Evolutionary conservation across 495 filamentous ascomycete genomes (phyloP).

Genomic region (Hypoxylon rickii): DNA sequence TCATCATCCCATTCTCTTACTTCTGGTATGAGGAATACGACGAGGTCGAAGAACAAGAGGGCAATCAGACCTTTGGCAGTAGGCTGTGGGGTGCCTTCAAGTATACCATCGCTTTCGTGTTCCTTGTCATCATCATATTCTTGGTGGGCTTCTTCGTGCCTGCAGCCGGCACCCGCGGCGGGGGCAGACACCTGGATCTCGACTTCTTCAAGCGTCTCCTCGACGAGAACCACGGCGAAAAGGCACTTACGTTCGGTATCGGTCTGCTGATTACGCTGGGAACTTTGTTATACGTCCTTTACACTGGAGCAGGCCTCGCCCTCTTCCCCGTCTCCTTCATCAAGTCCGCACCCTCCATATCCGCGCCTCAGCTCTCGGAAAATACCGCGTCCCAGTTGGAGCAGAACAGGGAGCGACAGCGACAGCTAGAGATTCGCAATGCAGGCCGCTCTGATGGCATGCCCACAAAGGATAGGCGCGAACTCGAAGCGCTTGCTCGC

Average conservation of each 20-base stretch:
- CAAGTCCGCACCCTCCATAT: slow-evolving; percentile 83
- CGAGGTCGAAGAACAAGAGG: slow-evolving; percentile 77
- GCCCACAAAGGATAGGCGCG: slow-evolving; percentile 81
- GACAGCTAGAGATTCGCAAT: slow-evolving; percentile 86
- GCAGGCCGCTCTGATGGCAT: slow-evolving; percentile 74
- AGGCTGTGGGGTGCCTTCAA: slow-evolving; percentile 83
- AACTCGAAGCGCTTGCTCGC: slow-evolving; percentile 82
- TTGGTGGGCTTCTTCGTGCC: slow-evolving; percentile 93
- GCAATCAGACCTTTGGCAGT: slow-evolving; percentile 67
- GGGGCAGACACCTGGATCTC: slow-evolving; percentile 68
- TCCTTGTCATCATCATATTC: slow-evolving; percentile 80
- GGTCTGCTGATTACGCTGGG: slow-evolving; percentile 86
- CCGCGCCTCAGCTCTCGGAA: slow-evolving; percentile 71
- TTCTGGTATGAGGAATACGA: slow-evolving; percentile 99
- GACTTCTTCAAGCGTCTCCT: slow-evolving; percentile 91
- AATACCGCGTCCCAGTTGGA: slow-evolving; percentile 80
- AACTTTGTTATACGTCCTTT: slow-evolving; percentile 80
- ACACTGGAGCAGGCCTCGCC: slow-evolving; percentile 87
- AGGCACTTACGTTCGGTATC: slow-evolving; percentile 84
- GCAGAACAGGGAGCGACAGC: slow-evolving; percentile 85
- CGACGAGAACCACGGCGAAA: slow-evolving; percentile 86
- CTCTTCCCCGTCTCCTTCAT: slow-evolving; percentile 87
- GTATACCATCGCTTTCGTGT: slow-evolving; percentile 85
- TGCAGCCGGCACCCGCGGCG: slow-evolving; percentile 64
- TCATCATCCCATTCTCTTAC: slow-evolving; percentile 93